Evolutionary conservation across 495 filamentous ascomycete species (phyloP), one percentile per base, ranked within the genome.

Genomic region (Penicillium goetzii): DNA sequence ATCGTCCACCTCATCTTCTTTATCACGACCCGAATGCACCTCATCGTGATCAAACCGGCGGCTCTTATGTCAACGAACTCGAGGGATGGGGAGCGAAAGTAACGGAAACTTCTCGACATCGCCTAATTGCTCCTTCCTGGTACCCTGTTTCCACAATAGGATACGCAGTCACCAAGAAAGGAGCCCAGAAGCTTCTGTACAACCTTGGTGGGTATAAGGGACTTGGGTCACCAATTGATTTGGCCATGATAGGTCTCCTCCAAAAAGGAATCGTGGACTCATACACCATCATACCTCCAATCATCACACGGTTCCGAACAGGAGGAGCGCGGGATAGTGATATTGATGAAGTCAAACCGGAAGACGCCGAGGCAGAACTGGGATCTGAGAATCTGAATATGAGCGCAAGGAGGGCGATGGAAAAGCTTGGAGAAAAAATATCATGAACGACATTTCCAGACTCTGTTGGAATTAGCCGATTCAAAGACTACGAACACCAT

Each of bases 191-290:
- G 21, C 43, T 59, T 25, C 57, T 59, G 32, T 59, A 59, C 57
- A 59, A 59, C n/a, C 45, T 59, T 34, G 57, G 57, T 15, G 57
- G 57, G 11, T 59, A 59, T 28, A 11, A 51, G 28, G 57, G 57
- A 23, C 33, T 59, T 23, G 21, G 23, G 21, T 34, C 57, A 45
- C 59, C 59, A 30, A 28, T 54, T 8, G 50, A 53, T 33, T 32
- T 53, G 50, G 50, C 50, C 26, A 53, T 53, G 30, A 53, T 53
- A 9, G 26, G n/a, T n/a, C 50, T 53, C 2, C 30, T 53, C n/a
- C 11, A 53, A 19, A 32, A 32, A 10, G 50, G 50, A 1, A 32
- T 53, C 50, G 50, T 53, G 26, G 30, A 53, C 9, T 53, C 50
- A 8, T 53, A 53, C 14, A 53, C 50, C 26, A 53, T 53, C 26